phyloP scores from a whole-genome alignment of 1,284 basidiomycete species.

The Chondrostereum purpureum region DNA sequence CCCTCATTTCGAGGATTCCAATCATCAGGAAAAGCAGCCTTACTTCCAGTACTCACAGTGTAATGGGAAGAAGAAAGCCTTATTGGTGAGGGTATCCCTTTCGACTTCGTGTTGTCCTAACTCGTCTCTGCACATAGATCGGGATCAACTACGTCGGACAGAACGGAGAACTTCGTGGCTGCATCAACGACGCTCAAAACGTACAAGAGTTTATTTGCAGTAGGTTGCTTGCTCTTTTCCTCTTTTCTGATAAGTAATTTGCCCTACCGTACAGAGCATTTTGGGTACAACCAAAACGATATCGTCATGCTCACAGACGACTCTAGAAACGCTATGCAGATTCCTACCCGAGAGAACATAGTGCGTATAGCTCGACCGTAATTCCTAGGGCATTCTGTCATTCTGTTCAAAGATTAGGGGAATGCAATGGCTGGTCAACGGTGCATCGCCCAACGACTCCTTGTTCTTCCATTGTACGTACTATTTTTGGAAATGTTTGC shows the following conservation, averaged over 20 bases:
- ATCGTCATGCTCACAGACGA: conserved; percentile 89
- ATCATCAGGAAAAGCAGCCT: neutral
- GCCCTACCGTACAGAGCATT: conserved; percentile 51
- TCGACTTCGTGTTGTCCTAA: neutral
- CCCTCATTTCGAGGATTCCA: neutral
- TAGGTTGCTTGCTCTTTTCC: too few species aligned
- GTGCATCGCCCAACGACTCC: conserved; percentile 77
- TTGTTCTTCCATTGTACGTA: conserved; percentile 86
- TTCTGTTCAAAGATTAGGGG: conserved; percentile 40
- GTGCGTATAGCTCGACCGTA: too few species aligned
- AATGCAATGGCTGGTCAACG: conserved; percentile 87
- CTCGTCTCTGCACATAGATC: conserved; percentile 37
- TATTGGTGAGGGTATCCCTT: conserved; percentile 49
- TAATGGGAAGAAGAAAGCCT: conserved; percentile 72
- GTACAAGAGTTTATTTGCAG: conserved; percentile 1
- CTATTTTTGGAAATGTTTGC: conserved; percentile 10
- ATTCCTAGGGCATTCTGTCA: too few species aligned
- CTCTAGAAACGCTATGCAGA: conserved; percentile 49
- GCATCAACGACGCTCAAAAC: conserved; percentile 74
- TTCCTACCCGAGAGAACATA: conserved; percentile 81
- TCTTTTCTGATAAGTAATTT: too few species aligned
- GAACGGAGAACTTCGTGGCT: conserved; percentile 61
- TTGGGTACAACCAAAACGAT: conserved; percentile 70
- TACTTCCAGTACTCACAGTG: conserved; percentile 83
- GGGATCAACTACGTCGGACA: conserved; percentile 81